Percentiles rank a stretch among this genome's conserved stretches.
Evolutionary conservation across 164 flowering plant genomes (phyloP).

Genomic region (Vitis cinerea): DNA sequence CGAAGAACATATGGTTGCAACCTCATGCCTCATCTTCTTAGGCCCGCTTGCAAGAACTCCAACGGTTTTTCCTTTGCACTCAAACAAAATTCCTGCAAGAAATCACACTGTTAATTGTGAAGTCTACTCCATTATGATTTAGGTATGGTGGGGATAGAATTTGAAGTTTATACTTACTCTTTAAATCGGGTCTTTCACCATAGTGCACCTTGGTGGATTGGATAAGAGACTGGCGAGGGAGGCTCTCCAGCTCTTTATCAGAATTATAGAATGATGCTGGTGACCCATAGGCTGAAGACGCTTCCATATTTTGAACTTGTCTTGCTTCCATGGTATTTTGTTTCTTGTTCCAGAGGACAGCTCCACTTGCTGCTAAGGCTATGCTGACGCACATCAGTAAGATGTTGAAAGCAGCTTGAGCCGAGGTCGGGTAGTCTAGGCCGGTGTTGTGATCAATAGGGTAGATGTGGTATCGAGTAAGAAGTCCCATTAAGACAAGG

Average conservation of each 20-base stretch:
- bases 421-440: too few species aligned
- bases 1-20: constrained; percentile 57
- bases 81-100: constrained; percentile 46
- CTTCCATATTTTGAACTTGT: constrained; percentile 37
- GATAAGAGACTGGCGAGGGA: constrained; percentile 30
- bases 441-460: constrained; percentile 56
- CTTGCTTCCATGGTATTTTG: constrained; percentile 27
- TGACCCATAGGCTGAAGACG: constrained; percentile 22
- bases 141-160: background rate
- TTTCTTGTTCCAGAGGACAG: constrained; percentile 62
- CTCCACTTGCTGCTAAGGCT: constrained; percentile 38
- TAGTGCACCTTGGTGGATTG: constrained; percentile 30
- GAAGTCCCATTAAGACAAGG: constrained; percentile 49
- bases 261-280: constrained; percentile 19
- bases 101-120: background rate
- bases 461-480: constrained; percentile 52
- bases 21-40: constrained; percentile 52
- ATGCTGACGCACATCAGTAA: constrained; percentile 44
- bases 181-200: constrained; percentile 46
- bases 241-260: constrained; percentile 44
- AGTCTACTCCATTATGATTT: too few species aligned
- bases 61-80: constrained; percentile 36
- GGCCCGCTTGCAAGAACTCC: constrained; percentile 70
- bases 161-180: constrained; percentile 29
- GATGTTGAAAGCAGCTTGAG: constrained; percentile 31